A percentile compares a stretch with the other conserved stretches of the same genome.
These are phyloP conservation scores for Dryas octopetala DNA, from an alignment of 306 rosid genomes.

Conservation along the genomic window DNA sequence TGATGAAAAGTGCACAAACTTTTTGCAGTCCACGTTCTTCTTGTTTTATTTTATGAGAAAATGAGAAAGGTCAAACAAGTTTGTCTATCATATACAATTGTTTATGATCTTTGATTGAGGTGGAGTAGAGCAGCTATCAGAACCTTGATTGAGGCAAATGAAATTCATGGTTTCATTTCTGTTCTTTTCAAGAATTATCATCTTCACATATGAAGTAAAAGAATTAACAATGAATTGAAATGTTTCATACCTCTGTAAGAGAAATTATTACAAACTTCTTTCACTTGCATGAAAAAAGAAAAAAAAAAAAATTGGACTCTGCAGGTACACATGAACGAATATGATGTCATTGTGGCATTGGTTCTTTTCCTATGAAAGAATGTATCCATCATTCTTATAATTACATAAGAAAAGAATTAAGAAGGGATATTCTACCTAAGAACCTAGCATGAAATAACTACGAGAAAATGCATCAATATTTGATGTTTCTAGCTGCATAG, in stretches of 20 bases:
- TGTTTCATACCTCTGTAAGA: background rate
- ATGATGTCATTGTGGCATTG: background rate
- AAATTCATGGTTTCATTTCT: background rate
- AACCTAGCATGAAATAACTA: background rate
- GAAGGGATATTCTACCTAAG: no score
- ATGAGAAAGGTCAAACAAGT: background rate
- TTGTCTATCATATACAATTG: background rate
- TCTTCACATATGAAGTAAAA: no score
- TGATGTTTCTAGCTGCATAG: background rate
- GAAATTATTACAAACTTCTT: conserved; percentile 19
- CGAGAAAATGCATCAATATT: background rate
- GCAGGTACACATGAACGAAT: background rate
- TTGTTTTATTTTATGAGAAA: background rate
- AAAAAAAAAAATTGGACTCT: conserved; percentile 17
- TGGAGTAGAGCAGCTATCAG: conserved; percentile 7
- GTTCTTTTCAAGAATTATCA: no score
- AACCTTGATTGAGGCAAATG: conserved; percentile 1
- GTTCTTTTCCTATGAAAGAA: background rate
- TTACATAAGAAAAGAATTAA: background rate
- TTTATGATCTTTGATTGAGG: background rate
- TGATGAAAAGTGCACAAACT: background rate
- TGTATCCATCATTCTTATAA: background rate
- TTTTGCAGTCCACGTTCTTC: conserved; percentile 2
- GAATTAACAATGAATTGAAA: background rate
- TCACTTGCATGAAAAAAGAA: conserved; percentile 12